Base-by-base conservation (phyloP, 192 early-diverging fungal species). In the Piromyces sp. region DNA sequence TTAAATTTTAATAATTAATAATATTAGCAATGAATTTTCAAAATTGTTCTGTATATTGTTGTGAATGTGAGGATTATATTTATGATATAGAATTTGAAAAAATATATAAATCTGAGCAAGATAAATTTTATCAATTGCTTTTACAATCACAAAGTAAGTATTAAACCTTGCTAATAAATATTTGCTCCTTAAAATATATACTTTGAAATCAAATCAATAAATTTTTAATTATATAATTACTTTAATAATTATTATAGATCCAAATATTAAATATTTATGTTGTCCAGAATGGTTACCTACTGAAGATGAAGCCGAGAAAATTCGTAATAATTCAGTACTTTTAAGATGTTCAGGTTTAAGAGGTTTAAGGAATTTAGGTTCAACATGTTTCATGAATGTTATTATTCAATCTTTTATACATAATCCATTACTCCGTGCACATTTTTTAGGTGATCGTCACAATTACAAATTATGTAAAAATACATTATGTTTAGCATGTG, bases 381-480 rank as follows among this genome's bases (percentile, higher is more conserved):
- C 94, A 0, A 99, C 97, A 1, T 99, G 97, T 84, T 99, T 95
- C 83, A 96, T 99, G 91, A 96, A 95, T 85, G 94, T 93, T 9
- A 93, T 99, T 30, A 87, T 99, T 58, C 97, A 99, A 85, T 90
- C 93, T 28, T 89, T 99, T 81, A 87, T 94, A 26, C 96, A 97
- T 84, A 99, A 99, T 84, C 97, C 96, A 30, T 82, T 97, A 26
- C 84, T 99, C 79, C 91, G 92, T 83, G 92, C 90, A 11, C 95
- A 96, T 86, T 96, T 98, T 84, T 87, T 99, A n/a, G 93, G 92
- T 83, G 97, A 98, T 85, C 91, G 89, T 68, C 97, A 99, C 82
- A 93, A 91, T 81, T 87, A 87, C 14, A 84, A 87, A 79, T 81
- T 84, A 7, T 97, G 96, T 84, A 30, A 28, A 19, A 80, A 84